A percentile compares a stretch with the other conserved stretches of the same genome.
Conservation (phyloP, 331 rosid species). For the Erythrophleum ivorense region DNA sequence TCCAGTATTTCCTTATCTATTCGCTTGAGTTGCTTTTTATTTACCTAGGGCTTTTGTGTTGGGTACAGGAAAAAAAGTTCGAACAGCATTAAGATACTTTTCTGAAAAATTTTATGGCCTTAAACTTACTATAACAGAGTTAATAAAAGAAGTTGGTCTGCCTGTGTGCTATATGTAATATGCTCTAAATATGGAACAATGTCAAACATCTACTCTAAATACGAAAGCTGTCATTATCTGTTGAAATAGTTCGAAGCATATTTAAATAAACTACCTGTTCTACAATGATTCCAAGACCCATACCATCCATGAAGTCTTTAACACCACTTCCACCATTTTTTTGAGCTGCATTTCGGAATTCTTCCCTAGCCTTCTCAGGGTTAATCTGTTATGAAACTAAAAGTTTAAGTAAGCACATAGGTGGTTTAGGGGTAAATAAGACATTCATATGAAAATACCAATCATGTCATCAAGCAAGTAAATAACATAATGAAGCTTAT, state of each 20-base stretch:
- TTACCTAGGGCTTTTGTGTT: background rate
- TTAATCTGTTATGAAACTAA: slow-evolving; percentile 69
- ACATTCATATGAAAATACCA: slow-evolving; percentile 32
- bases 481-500: slow-evolving; percentile 2
- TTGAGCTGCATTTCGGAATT: slow-evolving; percentile 68
- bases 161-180: background rate
- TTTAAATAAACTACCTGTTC: slow-evolving; percentile 69
- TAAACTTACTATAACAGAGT: background rate
- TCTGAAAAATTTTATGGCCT: background rate
- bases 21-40: background rate
- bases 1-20: slow-evolving; percentile 5
- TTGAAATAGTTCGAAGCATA: background rate
- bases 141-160: background rate
- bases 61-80: background rate
- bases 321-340: slow-evolving; percentile 82
- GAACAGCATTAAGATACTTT: background rate
- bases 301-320: slow-evolving; percentile 97
- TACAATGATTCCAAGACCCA: slow-evolving; percentile 96
- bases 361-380: slow-evolving; percentile 96
- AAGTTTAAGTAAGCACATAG: slow-evolving; percentile 47
- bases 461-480: slow-evolving; percentile 31
- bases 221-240: background rate
- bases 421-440: slow-evolving; percentile 4
- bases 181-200: background rate
- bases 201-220: background rate